These are phyloP conservation scores for Aspergillus sclerotialis DNA, from an alignment of 2,329 filamentous ascomycete species.

Conservation along the genomic window DNA sequence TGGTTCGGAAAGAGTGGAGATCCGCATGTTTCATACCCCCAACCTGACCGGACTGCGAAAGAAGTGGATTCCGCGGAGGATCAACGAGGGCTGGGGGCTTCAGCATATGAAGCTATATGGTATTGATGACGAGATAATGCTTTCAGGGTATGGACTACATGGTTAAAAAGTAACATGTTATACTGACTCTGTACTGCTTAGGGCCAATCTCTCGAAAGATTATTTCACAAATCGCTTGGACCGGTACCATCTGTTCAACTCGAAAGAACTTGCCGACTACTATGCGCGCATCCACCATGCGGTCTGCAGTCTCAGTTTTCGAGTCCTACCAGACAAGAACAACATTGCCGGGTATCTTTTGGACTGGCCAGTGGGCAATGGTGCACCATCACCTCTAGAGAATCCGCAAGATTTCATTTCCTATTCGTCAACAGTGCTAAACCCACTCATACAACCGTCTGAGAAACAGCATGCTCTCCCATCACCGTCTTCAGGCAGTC, in stretches of 20 bases:
- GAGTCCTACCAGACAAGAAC: constrained; percentile 54
- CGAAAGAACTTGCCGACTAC: constrained; percentile 70
- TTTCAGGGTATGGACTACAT: constrained; percentile 62
- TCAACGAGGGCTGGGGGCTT: constrained; percentile 97
- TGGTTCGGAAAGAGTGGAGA: constrained; percentile 74
- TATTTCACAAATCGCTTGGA: constrained; percentile 97
- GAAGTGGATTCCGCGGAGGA: constrained; percentile 72
- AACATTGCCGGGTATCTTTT: constrained; percentile 45
- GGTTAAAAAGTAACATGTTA: not conserved
- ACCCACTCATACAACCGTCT: constrained; percentile 55
- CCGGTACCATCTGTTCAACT: constrained; percentile 85
- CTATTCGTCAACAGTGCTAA: constrained; percentile 60
- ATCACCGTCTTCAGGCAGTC: constrained; percentile 37
- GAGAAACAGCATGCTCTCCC: constrained; percentile 24
- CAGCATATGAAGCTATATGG: constrained; percentile 99
- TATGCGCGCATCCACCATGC: constrained; percentile 71
- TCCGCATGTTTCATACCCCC: constrained; percentile 97
- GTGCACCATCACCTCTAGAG: constrained; percentile 66
- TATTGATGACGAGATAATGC: constrained; percentile 87
- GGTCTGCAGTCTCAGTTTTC: constrained; percentile 74
- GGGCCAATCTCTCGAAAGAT: constrained; percentile 82
- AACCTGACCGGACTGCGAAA: constrained; percentile 86
- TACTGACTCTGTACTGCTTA: constrained; percentile 19
- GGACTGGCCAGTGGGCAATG: constrained; percentile 69
- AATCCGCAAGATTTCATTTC: constrained; percentile 63